Percentiles rank a stretch among this genome's conserved stretches.
Conservation (phyloP, 1,139 yeast genomes). For the Saccharomyces hybrid region DNA sequence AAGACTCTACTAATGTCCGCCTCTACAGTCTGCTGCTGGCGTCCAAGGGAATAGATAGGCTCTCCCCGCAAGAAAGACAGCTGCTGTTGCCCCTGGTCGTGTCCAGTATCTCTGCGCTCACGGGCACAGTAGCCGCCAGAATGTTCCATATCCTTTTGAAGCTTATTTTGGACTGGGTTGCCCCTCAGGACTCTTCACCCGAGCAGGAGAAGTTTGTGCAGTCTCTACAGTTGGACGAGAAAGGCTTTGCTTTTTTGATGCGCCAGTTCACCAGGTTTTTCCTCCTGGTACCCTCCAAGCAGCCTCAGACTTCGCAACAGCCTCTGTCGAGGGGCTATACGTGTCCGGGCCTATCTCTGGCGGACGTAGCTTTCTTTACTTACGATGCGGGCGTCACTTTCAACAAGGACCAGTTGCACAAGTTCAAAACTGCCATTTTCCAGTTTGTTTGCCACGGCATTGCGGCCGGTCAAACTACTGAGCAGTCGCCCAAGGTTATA, state of each 20-base stretch:
- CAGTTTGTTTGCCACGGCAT: slow-evolving; percentile 32
- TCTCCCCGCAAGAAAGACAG: slow-evolving; percentile 32
- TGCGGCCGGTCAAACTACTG: slow-evolving; percentile 18
- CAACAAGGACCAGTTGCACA: slow-evolving; percentile 42
- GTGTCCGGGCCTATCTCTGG: slow-evolving; percentile 56
- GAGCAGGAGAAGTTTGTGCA: slow-evolving; percentile 37
- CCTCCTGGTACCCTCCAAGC: slow-evolving; percentile 43
- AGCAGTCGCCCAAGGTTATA: neutral
- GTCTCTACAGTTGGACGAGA: slow-evolving; percentile 31
- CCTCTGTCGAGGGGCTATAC: slow-evolving; percentile 31
- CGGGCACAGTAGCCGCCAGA: slow-evolving; percentile 44
- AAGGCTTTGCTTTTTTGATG: slow-evolving; percentile 38
- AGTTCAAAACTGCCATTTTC: slow-evolving; percentile 45
- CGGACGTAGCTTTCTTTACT: slow-evolving; percentile 54
- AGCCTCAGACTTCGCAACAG: slow-evolving; percentile 21
- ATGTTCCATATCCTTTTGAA: slow-evolving; percentile 55
- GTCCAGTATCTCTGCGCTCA: slow-evolving; percentile 38
- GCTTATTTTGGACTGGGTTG: slow-evolving; percentile 43
- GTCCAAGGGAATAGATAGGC: slow-evolving; percentile 56
- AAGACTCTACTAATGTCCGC: slow-evolving; percentile 48
- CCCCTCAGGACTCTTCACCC: slow-evolving; percentile 42
- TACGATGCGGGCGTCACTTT: slow-evolving; percentile 60
- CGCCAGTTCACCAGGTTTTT: slow-evolving; percentile 49
- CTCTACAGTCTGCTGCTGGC: slow-evolving; percentile 60
- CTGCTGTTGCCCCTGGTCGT: slow-evolving; percentile 44